phyloP scores from a whole-genome alignment of 371 early-diverging fungal genomes.

The Dichotomocladium elegans region DNA sequence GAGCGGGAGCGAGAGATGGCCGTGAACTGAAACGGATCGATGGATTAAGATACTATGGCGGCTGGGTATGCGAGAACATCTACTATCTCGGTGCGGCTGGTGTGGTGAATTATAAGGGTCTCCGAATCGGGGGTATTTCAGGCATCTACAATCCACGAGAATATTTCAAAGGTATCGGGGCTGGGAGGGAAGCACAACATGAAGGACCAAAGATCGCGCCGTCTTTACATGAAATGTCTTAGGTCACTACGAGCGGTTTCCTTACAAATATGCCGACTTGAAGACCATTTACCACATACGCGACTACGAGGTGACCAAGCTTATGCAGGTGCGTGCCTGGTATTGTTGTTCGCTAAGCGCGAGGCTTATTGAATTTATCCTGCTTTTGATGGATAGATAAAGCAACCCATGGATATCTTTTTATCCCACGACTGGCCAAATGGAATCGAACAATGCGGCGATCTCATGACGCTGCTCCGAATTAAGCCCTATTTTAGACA shows the following conservation, averaged over 20 bases:
- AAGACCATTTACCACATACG: conserved; percentile 85
- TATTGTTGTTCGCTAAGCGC: not conserved
- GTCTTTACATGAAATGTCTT: not conserved
- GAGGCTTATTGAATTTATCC: not conserved
- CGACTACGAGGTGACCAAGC: conserved; percentile 73
- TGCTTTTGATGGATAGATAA: conserved; percentile 20
- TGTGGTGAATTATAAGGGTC: conserved; percentile 79
- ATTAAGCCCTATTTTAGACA: conserved; percentile 65
- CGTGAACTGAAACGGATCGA: too few relatives aligned
- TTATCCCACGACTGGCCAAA: conserved; percentile 97
- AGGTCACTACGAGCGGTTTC: conserved; percentile 81
- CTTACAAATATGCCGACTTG: conserved; percentile 54
- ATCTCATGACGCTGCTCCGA: conserved; percentile 55
- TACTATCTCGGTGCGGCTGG: conserved; percentile 89
- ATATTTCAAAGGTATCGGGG: conserved; percentile 55
- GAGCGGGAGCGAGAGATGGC: too few relatives aligned
- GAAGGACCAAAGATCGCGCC: not conserved
- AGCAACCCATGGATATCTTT: conserved; percentile 78
- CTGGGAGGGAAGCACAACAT: not conserved
- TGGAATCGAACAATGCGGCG: conserved; percentile 79
- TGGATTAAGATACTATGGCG: conserved; percentile 81
- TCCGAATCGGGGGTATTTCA: conserved; percentile 90
- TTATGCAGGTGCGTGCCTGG: conserved; percentile 64
- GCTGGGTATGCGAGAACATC: conserved; percentile 94
- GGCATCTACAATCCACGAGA: conserved; percentile 86